A percentile compares a stretch with the other conserved stretches of the same genome.
Conservation (phyloP, 306 rosid genomes). For the Cicer cuneatum region DNA sequence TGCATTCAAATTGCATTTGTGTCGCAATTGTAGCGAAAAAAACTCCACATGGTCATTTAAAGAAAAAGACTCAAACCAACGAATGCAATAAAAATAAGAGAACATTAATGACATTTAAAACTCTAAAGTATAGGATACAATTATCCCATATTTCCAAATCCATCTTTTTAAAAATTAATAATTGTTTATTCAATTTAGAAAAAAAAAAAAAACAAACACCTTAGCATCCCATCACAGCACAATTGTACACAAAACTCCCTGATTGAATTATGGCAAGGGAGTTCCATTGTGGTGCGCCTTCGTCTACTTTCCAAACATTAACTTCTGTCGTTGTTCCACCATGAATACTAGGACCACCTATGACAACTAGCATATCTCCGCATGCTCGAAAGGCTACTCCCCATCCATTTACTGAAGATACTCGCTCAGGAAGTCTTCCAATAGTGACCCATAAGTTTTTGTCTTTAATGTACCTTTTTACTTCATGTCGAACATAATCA, state of each 20-base stretch:
- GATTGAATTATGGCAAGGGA: slow-evolving; percentile 53
- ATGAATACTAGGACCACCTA: slow-evolving; percentile 56
- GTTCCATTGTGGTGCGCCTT: slow-evolving; percentile 61
- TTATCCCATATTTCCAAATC: slow-evolving; percentile 43
- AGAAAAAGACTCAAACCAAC: neutral
- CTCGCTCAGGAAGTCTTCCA: slow-evolving; percentile 66
- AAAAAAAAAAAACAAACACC: slow-evolving; percentile 29
- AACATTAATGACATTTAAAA: neutral
- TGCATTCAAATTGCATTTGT: no score
- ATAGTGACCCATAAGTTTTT: slow-evolving; percentile 53
- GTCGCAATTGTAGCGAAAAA: no score
- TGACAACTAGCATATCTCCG: slow-evolving; percentile 62
- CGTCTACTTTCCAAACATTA: slow-evolving; percentile 62
- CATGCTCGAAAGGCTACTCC: slow-evolving; percentile 80
- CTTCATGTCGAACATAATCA: slow-evolving; percentile 53
- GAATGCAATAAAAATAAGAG: neutral
- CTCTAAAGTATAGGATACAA: neutral
- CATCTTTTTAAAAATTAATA: slow-evolving; percentile 53
- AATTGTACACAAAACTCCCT: slow-evolving; percentile 71
- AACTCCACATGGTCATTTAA: no score
- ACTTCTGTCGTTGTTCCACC: slow-evolving; percentile 50
- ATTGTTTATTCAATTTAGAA: slow-evolving; percentile 31
- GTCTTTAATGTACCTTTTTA: slow-evolving; percentile 60
- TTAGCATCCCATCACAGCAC: slow-evolving; percentile 87
- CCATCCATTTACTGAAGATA: slow-evolving; percentile 64